These are phyloP conservation scores for Penicillium bialowiezense DNA, from an alignment of 495 filamentous ascomycete species.

Conservation along the genomic window DNA sequence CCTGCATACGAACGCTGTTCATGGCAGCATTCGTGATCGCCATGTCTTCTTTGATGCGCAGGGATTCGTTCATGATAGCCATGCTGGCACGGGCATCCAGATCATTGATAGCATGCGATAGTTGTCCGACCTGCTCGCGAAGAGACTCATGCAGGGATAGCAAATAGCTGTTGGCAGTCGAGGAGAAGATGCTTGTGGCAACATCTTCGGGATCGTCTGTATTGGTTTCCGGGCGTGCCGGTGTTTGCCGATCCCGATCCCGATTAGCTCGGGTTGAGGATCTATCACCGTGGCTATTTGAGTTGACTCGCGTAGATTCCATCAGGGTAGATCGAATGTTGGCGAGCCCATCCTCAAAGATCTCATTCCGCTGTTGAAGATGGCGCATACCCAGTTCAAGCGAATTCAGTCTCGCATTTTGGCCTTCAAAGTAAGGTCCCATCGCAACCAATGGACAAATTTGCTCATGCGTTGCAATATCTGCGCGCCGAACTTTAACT, in stretches of 20 bases:
- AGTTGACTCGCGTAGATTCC: constrained; percentile 30
- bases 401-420: constrained; percentile 53
- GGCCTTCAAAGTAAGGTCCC: constrained; percentile 55
- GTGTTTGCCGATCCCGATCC: constrained; percentile 4
- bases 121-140: constrained; percentile 58
- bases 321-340: constrained; percentile 44
- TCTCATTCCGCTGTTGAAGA: constrained; percentile 55
- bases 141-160: constrained; percentile 68
- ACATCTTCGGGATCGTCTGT: constrained; percentile 18
- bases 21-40: constrained; percentile 64
- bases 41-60: constrained; percentile 66
- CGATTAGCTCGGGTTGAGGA: not conserved
- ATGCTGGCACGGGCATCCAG: constrained; percentile 65
- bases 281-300: not conserved
- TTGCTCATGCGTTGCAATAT: constrained; percentile 50
- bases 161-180: constrained; percentile 54
- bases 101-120: constrained; percentile 57
- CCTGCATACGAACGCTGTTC: constrained; percentile 60
- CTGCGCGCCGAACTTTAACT: constrained; percentile 45
- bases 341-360: constrained; percentile 53
- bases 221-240: not conserved
- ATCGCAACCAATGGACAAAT: constrained; percentile 58
- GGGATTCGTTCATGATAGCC: constrained; percentile 65
- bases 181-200: constrained; percentile 26
- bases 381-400: constrained; percentile 56